phyloP scores from a whole-genome alignment of 129 eudicot species.

The Pittosporum tobira region DNA sequence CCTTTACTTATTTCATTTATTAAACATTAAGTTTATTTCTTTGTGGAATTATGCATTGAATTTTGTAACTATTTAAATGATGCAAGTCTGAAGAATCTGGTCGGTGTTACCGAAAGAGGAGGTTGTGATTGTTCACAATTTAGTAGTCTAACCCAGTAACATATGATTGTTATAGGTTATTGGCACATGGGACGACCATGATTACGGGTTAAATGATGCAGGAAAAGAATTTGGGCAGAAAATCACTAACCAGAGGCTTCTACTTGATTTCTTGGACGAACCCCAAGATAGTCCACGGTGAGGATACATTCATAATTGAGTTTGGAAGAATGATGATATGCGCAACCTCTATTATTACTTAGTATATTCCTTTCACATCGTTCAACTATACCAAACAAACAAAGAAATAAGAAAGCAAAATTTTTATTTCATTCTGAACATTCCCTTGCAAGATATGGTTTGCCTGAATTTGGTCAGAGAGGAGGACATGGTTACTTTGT shows the following conservation, averaged over 20 bases:
- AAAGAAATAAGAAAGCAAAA: too few relatives aligned
- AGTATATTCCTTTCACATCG: not conserved
- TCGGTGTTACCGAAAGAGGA: not conserved
- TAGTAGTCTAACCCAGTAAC: not conserved
- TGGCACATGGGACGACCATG: conserved; percentile 86
- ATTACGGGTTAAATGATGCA: conserved; percentile 63
- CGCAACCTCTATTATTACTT: not conserved
- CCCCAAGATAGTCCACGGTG: conserved; percentile 59
- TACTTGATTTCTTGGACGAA: conserved; percentile 65
- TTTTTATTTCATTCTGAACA: too few relatives aligned
- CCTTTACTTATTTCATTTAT: too few relatives aligned
- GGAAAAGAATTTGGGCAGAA: conserved; percentile 52
- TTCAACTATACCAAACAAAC: not conserved
- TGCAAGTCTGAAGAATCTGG: not conserved
- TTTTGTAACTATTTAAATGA: not conserved
- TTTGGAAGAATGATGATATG: not conserved
- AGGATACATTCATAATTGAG: not conserved
- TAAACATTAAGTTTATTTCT: too few relatives aligned
- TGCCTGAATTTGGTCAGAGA: too few relatives aligned
- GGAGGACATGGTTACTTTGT: too few relatives aligned
- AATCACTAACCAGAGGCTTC: conserved; percentile 47
- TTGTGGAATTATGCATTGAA: not conserved
- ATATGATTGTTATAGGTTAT: conserved; percentile 29
- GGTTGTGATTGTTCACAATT: not conserved
- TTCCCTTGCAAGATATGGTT: too few relatives aligned